Evolutionary conservation across 352 stramenopile species (phyloP), one percentile per base, ranked within the genome.

Genomic region (Pythium rhizo-oryzae): DNA sequence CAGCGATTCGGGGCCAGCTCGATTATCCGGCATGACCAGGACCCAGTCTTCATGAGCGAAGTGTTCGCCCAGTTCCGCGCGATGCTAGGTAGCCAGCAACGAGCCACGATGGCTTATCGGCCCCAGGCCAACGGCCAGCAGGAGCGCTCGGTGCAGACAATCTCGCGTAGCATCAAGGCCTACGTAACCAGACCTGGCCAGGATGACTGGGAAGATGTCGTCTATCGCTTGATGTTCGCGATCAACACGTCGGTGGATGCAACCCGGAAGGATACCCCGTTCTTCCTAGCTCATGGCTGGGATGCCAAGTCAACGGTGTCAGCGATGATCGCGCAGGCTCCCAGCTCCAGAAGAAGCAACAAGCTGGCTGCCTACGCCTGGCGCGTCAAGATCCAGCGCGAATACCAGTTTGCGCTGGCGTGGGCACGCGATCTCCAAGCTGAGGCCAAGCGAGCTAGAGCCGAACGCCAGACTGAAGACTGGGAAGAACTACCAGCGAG

Each of bases 201-300:
- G 44, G 47, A 60, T 11, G 67, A 66, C 49, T 69, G 60, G 67
- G 67, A 69, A 46, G 61, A 68, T 30, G 25, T 65, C 8, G 66
- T 62, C 13, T 30, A 58, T n/a, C 59, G 55, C 13, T 56, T 74
- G 1, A 69, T 62, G 55, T 65, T 74, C 9, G 67, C 67, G 0
- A 13, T 74, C 13, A 74, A 69, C 35, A 74, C 67, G 12, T 56
- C 21, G 1, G 19, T 44, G 28, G 61, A 74, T 24, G 24, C 56
- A 16, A 62, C 56, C 19, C 46, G 55, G 3, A 51, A 53, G 19
- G 54, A 66, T 0, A 65, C 55, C 1, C 60, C 68, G 25, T 74
- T 74, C 28, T 74, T 66, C 35, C 24, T 74, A 18, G n/a, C 62
- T 15, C 67, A 74, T 24, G 61, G 67, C 7, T 74, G 60, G 61